phyloP scores from a whole-genome alignment of 306 rosid genomes.

The Quercus gilva region DNA sequence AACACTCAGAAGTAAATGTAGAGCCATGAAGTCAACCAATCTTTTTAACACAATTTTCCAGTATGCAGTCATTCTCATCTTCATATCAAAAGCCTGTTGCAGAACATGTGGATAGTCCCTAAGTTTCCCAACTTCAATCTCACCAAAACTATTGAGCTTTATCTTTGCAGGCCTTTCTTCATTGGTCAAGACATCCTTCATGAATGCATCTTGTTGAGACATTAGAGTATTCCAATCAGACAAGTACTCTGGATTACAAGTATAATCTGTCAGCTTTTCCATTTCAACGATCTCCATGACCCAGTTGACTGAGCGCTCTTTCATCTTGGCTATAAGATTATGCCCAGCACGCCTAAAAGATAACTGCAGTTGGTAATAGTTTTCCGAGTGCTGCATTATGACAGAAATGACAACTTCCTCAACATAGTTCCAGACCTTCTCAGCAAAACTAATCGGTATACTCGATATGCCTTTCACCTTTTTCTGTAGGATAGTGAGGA shows the following conservation, averaged over 20 bases:
- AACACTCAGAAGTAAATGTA: constrained; percentile 34
- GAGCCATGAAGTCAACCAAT: constrained; percentile 39
- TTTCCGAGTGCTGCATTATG: constrained; percentile 15
- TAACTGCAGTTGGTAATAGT: constrained; percentile 43
- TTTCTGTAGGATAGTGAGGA: constrained; percentile 20
- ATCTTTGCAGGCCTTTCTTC: background rate
- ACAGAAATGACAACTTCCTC: constrained; percentile 28
- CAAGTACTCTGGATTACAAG: constrained; percentile 36
- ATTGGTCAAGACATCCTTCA: background rate
- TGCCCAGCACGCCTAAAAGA: constrained; percentile 10
- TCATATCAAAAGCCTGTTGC: constrained; percentile 45
- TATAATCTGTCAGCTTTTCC: constrained; percentile 50
- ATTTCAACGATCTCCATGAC: constrained; percentile 41
- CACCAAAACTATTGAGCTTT: constrained; percentile 33
- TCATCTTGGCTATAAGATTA: constrained; percentile 29
- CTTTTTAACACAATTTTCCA: constrained; percentile 52
- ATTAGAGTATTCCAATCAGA: constrained; percentile 28
- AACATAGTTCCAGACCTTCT: constrained; percentile 39
- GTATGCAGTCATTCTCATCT: constrained; percentile 48
- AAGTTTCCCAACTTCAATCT: constrained; percentile 24
- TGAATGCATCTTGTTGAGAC: constrained; percentile 20
- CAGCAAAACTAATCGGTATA: constrained; percentile 32
- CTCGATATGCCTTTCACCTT: constrained; percentile 29
- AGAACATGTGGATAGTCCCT: constrained; percentile 9
- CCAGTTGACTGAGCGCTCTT: constrained; percentile 15